Percentiles rank a stretch among this genome's conserved stretches.
These are phyloP conservation scores for Trypanosoma scelopori DNA, from an alignment of 208 protist species.

Conservation along the genomic window DNA sequence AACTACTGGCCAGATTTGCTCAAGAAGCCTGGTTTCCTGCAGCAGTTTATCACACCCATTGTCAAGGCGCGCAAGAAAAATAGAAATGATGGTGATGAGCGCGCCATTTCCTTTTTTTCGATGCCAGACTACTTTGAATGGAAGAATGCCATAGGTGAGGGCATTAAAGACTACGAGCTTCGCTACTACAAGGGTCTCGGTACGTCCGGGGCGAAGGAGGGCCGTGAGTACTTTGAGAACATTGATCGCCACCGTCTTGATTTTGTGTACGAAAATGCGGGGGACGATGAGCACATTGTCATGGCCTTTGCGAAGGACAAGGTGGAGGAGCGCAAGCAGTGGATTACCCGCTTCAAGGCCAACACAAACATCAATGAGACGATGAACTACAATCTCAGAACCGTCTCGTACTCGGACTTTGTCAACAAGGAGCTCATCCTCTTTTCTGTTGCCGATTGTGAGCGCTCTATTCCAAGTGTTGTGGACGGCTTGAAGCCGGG, in stretches of 20 bases:
- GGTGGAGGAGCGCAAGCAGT: slow-evolving; percentile 98
- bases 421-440: slow-evolving; percentile 99
- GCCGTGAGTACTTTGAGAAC: slow-evolving; percentile 99
- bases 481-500: slow-evolving; percentile 99
- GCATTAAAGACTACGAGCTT: slow-evolving; percentile 92
- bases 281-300: slow-evolving; percentile 95
- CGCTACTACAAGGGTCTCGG: slow-evolving; percentile 99
- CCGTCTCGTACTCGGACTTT: slow-evolving; percentile 96
- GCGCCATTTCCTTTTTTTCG: slow-evolving; percentile 97
- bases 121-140: slow-evolving; percentile 98
- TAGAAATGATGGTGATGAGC: slow-evolving; percentile 43
- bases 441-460: slow-evolving; percentile 98
- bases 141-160: slow-evolving; percentile 80
- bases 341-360: slow-evolving; percentile 94
- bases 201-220: slow-evolving; percentile 96
- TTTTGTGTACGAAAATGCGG: slow-evolving; percentile 89
- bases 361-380: slow-evolving; percentile 78
- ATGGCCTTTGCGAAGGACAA: slow-evolving; percentile 99
- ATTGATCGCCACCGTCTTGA: slow-evolving; percentile 96
- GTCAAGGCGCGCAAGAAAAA: slow-evolving; percentile 96
- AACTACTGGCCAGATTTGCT: slow-evolving; percentile 99
- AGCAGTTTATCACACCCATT: slow-evolving; percentile 99
- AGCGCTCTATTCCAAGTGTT: slow-evolving; percentile 91
- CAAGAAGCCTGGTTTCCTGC: slow-evolving; percentile 95
- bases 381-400: slow-evolving; percentile 91